Evolutionary conservation across 208 protist genomes (phyloP), one percentile per base, ranked within the genome.

Genomic region (Jaenimonas drosophilae): DNA sequence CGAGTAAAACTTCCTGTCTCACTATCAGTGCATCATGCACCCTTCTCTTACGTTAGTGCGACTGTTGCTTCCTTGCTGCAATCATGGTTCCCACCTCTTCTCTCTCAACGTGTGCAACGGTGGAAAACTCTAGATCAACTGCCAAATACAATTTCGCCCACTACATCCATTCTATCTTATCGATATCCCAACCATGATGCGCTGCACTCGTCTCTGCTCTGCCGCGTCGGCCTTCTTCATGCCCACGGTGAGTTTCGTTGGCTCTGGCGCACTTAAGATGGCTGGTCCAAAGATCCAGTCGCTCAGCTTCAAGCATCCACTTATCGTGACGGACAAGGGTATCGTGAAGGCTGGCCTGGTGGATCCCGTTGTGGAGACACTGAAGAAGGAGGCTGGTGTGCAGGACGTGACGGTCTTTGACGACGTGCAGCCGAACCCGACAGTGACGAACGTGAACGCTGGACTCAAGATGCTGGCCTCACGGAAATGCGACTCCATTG

Each of bases 251-350:
- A 79, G 63, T 59, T 82, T 77, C 37, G 53, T 77, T 9, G 68
- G 77, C 31, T 41, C 67, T 21, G 72, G 72, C 48, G 72, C 72
- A 4, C 61, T 87, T 31, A 68, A 74, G 46, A 39, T 61, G 28
- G 70, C 77, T n/a, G 43, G 60, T 17, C 58, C 50, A 34, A 82
- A 82, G 65, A 70, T 87, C 45, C 39, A 54, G 46, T 66, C 70
- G 3, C 28, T 80, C 33, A 56, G 58, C 27, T 79, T 75, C 60
- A 72, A 73, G 45, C 60, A 88, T 39, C 69, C 78, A 5, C 68
- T 90, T 23, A 64, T 86, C 31, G 67, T 84, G 27, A 86, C 66
- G 9, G 73, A 86, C 51, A 70, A 74, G 57, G 76, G 69, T 39
- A 83, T 83, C 41, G 45, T 38, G 42, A 44, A 49, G 30, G 59